Percentiles rank a stretch among this genome's conserved stretches.
These are phyloP conservation scores for Russula olivacea DNA, from an alignment of 768 basidiomycete species.

Conservation along the genomic window DNA sequence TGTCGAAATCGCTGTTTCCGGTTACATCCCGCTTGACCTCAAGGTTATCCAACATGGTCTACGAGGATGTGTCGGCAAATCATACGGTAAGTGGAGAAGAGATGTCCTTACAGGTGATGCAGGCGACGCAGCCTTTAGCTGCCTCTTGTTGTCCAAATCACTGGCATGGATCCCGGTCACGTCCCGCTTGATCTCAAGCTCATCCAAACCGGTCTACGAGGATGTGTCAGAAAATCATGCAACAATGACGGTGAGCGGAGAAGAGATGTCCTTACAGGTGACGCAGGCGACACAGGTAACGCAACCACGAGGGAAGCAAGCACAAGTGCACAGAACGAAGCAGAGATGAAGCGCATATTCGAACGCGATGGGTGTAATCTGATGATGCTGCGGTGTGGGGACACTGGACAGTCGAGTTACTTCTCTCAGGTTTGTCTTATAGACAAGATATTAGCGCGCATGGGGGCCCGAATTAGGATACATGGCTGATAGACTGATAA, in stretches of 20 bases:
- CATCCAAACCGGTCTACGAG: not conserved
- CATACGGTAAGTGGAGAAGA: too few species aligned
- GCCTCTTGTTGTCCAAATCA: too few species aligned
- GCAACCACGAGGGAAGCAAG: slow-evolving; percentile 7
- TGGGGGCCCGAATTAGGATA: not conserved
- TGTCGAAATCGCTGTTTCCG: too few species aligned
- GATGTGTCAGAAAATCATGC: not conserved
- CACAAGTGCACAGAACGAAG: not conserved
- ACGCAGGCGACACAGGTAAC: too few species aligned
- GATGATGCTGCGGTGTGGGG: not conserved
- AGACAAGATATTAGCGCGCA: not conserved
- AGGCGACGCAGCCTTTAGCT: too few species aligned
- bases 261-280: not conserved
- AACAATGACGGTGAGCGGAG: too few species aligned
- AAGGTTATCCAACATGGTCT: too few species aligned
- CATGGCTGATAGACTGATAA: not conserved
- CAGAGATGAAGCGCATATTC: slow-evolving; percentile 13
- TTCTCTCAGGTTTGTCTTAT: not conserved
- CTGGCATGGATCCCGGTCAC: too few species aligned
- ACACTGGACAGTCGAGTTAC: not conserved
- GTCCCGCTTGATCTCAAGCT: not conserved
- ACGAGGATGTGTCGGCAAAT: too few species aligned
- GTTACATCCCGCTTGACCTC: too few species aligned
- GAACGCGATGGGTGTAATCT: not conserved
- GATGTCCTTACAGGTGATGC: too few species aligned